phyloP scores from a whole-genome alignment of 129 eudicot genomes.

The Flaveria sonorensis region DNA sequence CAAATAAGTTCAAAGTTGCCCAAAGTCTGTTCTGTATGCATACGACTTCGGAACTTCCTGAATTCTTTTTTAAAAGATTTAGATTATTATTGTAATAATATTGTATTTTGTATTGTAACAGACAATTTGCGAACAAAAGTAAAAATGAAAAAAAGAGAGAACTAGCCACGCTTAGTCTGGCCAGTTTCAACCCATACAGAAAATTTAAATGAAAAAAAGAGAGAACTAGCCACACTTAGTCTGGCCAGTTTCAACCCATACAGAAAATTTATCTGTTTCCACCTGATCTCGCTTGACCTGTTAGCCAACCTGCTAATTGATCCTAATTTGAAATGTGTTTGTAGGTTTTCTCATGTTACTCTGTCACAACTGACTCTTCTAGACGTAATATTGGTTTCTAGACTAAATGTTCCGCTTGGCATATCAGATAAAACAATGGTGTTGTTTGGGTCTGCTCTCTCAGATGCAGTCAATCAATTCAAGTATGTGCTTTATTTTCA shows the following conservation, averaged over 20 bases:
- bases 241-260: conserved; percentile 4
- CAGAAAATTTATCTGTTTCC: not conserved
- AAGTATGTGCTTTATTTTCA: conserved; percentile 51
- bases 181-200: too few species aligned
- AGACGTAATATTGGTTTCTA: conserved; percentile 66
- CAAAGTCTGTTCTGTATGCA: not conserved
- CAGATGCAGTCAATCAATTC: conserved; percentile 87
- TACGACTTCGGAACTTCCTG: not conserved
- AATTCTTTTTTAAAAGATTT: not conserved
- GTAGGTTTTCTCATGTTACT: conserved; percentile 80
- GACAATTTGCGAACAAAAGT: not conserved
- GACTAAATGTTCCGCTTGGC: conserved; percentile 60
- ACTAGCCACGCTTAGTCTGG: not conserved
- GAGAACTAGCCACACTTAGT: not conserved
- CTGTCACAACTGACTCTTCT: conserved; percentile 56
- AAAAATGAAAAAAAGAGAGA: not conserved
- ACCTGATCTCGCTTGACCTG: not conserved
- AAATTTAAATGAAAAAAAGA: not conserved
- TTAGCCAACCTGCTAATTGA: conserved; percentile 18
- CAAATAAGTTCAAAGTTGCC: not conserved
- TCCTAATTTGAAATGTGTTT: conserved; percentile 18
- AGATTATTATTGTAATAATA: conserved; percentile 1
- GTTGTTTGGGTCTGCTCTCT: conserved; percentile 78
- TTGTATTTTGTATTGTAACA: not conserved
- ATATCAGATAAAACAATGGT: conserved; percentile 77